Percentiles rank a stretch among this genome's conserved stretches.
These are phyloP conservation scores for Mortierella claussenii DNA, from an alignment of 192 early-diverging fungal genomes.

Conservation along the genomic window DNA sequence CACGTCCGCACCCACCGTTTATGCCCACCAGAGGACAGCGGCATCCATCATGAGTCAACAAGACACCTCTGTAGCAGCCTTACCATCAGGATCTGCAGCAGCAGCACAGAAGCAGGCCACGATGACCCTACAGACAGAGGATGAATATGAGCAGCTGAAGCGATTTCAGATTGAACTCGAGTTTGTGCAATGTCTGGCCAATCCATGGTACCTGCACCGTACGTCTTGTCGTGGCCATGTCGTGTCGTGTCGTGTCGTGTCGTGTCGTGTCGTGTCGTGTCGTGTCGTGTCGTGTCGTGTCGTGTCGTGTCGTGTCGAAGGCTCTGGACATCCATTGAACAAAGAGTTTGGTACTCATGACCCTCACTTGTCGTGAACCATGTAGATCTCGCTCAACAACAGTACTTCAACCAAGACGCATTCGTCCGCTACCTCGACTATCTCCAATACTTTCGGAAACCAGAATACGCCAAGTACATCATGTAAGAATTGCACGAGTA, in stretches of 20 bases:
- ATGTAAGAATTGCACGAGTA: constrained; percentile 59
- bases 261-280: no score
- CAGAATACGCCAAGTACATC: constrained; percentile 92
- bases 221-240: no score
- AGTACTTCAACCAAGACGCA: constrained; percentile 83
- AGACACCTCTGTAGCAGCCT: constrained; percentile 1
- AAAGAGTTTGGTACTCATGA: no score
- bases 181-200: constrained; percentile 94
- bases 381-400: constrained; percentile 87
- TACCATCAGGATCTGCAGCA: neutral
- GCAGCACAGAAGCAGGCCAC: no score
- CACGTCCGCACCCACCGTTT: no score
- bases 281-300: no score
- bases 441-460: constrained; percentile 88
- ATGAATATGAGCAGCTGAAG: constrained; percentile 56
- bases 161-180: constrained; percentile 94
- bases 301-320: no score
- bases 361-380: no score
- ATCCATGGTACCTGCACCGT: constrained; percentile 94
- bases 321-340: no score
- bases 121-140: constrained; percentile 31
- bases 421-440: constrained; percentile 94
- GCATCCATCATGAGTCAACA: constrained; percentile 28
- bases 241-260: no score
- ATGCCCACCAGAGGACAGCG: no score